Evolutionary conservation across 2,329 filamentous ascomycete species (phyloP).

Genomic region (Pseudopyricularia javanii): DNA sequence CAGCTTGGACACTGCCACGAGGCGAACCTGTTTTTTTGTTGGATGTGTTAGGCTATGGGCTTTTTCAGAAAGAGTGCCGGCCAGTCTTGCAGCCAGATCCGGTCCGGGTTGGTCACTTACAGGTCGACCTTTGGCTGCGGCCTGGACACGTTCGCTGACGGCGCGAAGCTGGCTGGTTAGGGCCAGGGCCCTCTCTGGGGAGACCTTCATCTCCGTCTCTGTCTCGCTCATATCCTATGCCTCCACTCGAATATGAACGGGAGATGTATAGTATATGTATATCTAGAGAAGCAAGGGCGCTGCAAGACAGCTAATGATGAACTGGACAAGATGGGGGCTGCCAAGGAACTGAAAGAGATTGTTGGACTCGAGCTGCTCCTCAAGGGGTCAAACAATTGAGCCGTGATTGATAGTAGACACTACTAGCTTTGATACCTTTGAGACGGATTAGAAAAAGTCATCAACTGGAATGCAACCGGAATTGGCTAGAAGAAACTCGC

Average conservation of each 20-base stretch:
- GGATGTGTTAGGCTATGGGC: slow-evolving; percentile 5
- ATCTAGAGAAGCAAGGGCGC: background rate
- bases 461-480: no score
- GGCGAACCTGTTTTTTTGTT: slow-evolving; percentile 46
- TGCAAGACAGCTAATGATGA: background rate
- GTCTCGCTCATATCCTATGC: slow-evolving; percentile 25
- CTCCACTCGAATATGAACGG: background rate
- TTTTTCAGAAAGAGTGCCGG: background rate
- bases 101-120: slow-evolving; percentile 24
- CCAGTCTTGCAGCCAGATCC: background rate
- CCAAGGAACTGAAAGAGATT: background rate
- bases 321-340: no score
- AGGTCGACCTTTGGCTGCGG: slow-evolving; percentile 38
- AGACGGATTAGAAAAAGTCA: no score
- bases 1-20: slow-evolving; percentile 92
- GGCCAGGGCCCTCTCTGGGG: slow-evolving; percentile 46
- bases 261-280: background rate
- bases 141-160: slow-evolving; percentile 45
- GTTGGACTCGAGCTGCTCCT: no score
- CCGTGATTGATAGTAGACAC: no score
- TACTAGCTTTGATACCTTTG: no score
- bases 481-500: no score
- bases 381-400: no score
- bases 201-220: slow-evolving; percentile 46
- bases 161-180: slow-evolving; percentile 50